These are phyloP conservation scores for Isoetes engelmannii DNA, from an alignment of 83 land plant species.

Conservation along the genomic window DNA sequence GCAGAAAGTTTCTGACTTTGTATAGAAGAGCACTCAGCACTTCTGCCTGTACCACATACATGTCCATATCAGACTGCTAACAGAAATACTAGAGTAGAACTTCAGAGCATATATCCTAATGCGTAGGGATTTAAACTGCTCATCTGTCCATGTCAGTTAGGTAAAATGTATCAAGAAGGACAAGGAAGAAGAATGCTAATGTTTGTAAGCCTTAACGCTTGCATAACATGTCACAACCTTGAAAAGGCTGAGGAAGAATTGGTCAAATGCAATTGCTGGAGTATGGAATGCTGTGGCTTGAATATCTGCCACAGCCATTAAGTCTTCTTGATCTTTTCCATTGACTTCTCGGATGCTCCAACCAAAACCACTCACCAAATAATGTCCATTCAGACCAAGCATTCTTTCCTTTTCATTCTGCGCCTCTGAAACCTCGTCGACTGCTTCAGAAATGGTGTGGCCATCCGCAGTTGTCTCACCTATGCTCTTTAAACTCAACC, in stretches of 20 bases:
- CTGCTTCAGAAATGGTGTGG: no score
- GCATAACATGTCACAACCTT: constrained; percentile 24
- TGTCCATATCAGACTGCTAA: neutral
- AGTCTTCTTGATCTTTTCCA: constrained; percentile 30
- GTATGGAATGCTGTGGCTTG: constrained; percentile 66
- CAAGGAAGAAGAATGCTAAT: neutral
- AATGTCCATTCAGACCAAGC: constrained; percentile 1
- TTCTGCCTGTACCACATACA: constrained; percentile 49
- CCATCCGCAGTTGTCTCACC: no score
- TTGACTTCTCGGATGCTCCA: constrained; percentile 58
- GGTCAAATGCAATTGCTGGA: constrained; percentile 43
- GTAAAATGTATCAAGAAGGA: neutral
- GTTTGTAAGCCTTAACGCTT: no score
- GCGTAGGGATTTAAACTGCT: neutral
- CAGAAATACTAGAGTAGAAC: neutral
- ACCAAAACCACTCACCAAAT: constrained; percentile 43
- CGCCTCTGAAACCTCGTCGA: no score
- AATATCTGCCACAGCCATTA: constrained; percentile 46
- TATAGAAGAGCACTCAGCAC: constrained; percentile 49
- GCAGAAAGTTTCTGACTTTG: constrained; percentile 52
- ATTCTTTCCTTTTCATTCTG: no score
- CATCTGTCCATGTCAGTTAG: constrained; percentile 3
- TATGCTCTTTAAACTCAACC: no score
- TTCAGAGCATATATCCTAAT: neutral
- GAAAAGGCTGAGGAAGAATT: constrained; percentile 51